Base-by-base conservation (phyloP, 768 basidiomycete species). In the Russula earlei region DNA sequence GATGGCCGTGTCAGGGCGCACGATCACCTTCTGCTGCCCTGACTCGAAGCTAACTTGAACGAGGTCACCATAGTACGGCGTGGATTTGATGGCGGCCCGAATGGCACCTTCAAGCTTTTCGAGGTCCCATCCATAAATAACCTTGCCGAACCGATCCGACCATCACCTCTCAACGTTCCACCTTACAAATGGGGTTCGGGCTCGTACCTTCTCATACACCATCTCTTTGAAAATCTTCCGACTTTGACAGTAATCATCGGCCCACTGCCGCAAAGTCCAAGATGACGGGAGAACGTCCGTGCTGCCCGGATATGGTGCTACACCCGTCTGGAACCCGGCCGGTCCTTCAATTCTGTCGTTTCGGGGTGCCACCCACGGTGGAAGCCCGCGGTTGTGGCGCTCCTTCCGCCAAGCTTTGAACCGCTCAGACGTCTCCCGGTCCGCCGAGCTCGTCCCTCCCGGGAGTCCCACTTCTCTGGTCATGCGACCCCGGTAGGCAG, bases 241-340 rank as follows among this genome's bases (percentile, higher is more conserved):
- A 63, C 84, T 85, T 24, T 77, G 74, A 55, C 87, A 90, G 63
- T 89, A 91, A 54, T 85, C 82, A 61, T 91, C 87, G 8, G 87
- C 87, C 90, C 90, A 92, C 56, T 84, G 59, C 7, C 61, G 61
- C 29, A 61, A 29, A 5, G 61, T 60, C 52, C 31, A 69, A 61
- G 56, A 61, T 5, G 63, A 65, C 34, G 59, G 58, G 31, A 63
- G 60, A 8, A 63, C 62, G 15, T 52, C 44, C 3, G 45, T 48
- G 9, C 52, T 46, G 10, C 46, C 52, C 15, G 58, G 41, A n/a
- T 51, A 52, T 5, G 48, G 53, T 11, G 17, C 36, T 1, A 38
- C 45, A 3, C 49, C 50, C 7, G 52, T 55, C 51, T 4, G 33
- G 49, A 43, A 41, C 40, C 20, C 38, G 48, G 37, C 36, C 8